phyloP scores from a whole-genome alignment of 371 early-diverging fungal species.

The Cokeromyces recurvatus region DNA sequence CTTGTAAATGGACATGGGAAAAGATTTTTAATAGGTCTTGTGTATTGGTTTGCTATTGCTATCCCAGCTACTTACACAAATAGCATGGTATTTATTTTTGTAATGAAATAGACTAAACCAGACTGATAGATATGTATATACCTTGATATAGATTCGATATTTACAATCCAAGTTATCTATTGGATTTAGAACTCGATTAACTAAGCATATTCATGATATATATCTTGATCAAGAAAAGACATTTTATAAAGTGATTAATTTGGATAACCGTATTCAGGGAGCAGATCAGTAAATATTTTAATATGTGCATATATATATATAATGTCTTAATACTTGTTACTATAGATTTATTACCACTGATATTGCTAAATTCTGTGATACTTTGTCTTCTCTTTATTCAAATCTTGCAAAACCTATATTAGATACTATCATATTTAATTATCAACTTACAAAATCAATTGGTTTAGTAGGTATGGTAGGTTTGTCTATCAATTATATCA shows the following conservation, averaged over 20 bases:
- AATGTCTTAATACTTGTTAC: not conserved
- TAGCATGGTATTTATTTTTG: conserved; percentile 69
- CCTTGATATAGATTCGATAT: conserved; percentile 60
- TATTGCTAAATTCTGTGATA: conserved; percentile 79
- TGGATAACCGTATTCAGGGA: conserved; percentile 82
- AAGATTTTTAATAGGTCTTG: conserved; percentile 47
- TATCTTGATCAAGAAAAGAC: conserved; percentile 73
- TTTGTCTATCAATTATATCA: conserved; percentile 63
- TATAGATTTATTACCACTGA: conserved; percentile 76
- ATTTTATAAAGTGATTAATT: conserved; percentile 79
- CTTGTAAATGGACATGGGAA: conserved; percentile 61
- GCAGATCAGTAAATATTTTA: conserved; percentile 71
- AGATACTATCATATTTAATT: conserved; percentile 83
- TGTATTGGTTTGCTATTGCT: conserved; percentile 94
- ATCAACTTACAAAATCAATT: conserved; percentile 73
- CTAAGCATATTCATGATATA: conserved; percentile 72
- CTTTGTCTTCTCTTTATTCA: conserved; percentile 69
- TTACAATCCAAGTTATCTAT: conserved; percentile 90
- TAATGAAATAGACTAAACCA: not conserved
- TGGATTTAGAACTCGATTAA: conserved; percentile 81
- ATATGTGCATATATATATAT: too few species aligned
- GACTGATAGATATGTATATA: not conserved
- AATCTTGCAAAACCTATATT: conserved; percentile 84
- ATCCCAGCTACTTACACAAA: conserved; percentile 97
- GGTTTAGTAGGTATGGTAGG: conserved; percentile 70